Evolutionary conservation across 2,329 filamentous ascomycete genomes (phyloP).

Genomic region (Phoma sp.): DNA sequence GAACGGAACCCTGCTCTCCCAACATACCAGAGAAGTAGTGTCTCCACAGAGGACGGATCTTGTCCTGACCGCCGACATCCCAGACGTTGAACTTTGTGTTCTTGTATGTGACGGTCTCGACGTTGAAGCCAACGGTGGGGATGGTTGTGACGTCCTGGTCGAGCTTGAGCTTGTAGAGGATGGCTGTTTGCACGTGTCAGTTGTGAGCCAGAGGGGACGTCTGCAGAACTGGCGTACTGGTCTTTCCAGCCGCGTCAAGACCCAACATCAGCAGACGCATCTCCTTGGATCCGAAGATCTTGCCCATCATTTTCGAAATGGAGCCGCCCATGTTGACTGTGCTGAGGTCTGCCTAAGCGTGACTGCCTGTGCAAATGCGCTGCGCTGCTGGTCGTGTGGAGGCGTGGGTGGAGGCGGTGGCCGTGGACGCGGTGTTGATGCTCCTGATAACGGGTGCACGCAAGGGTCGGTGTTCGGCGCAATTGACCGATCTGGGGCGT

Average conservation of each 20-base stretch:
- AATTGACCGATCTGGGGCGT: conserved; percentile 7
- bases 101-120: conserved; percentile 99
- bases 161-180: conserved; percentile 99
- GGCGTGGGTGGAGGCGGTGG: background rate
- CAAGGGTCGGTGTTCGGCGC: conserved; percentile 11
- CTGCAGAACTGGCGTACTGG: conserved; percentile 62
- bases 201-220: background rate
- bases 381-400: conserved; percentile 2
- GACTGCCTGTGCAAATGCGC: background rate
- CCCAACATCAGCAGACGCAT: conserved; percentile 98
- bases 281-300: conserved; percentile 99
- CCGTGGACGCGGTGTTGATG: conserved; percentile 8
- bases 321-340: conserved; percentile 80
- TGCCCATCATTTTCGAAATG: conserved; percentile 95
- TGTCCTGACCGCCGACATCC: conserved; percentile 99
- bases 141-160: conserved; percentile 99
- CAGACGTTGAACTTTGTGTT: conserved; percentile 99
- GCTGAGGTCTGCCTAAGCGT: background rate
- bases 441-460: conserved; percentile 7
- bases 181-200: conserved; percentile 60
- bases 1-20: conserved; percentile 28
- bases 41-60: conserved; percentile 99
- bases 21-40: conserved; percentile 91
- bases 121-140: conserved; percentile 99
- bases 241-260: conserved; percentile 97